Evolutionary conservation across 2,329 filamentous ascomycete genomes (phyloP).

Genomic region (Fusarium cicatricum): DNA sequence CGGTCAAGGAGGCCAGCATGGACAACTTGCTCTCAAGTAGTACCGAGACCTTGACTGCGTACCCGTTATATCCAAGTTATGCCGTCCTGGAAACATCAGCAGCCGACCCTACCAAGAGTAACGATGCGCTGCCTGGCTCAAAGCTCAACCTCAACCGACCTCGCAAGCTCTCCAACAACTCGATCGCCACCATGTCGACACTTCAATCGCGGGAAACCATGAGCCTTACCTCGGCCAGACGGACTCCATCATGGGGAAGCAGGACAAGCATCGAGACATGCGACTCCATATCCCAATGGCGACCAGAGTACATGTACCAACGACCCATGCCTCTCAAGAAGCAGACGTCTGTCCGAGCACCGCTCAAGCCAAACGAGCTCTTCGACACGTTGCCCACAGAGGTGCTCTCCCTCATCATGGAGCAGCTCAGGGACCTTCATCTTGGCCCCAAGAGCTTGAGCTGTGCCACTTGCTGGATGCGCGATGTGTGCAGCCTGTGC

Average conservation of each 20-base stretch:
- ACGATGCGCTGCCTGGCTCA: slow-evolving; percentile 30
- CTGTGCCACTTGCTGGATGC: slow-evolving; percentile 72
- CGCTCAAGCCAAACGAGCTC: slow-evolving; percentile 57
- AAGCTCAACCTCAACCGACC: slow-evolving; percentile 47
- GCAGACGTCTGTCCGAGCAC: slow-evolving; percentile 29
- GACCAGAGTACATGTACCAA: slow-evolving; percentile 34
- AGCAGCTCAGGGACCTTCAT: slow-evolving; percentile 61
- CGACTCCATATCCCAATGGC: slow-evolving; percentile 42
- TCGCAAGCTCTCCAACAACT: slow-evolving; percentile 46
- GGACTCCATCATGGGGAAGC: slow-evolving; percentile 47
- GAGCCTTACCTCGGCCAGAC: slow-evolving; percentile 38
- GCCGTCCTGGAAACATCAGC: slow-evolving; percentile 44
- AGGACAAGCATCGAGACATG: slow-evolving; percentile 53
- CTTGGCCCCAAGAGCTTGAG: slow-evolving; percentile 57
- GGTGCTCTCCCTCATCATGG: slow-evolving; percentile 65
- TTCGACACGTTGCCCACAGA: slow-evolving; percentile 66
- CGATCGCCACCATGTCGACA: slow-evolving; percentile 38
- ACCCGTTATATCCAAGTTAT: slow-evolving; percentile 44
- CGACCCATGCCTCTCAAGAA: slow-evolving; percentile 36
- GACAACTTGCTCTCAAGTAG: slow-evolving; percentile 28
- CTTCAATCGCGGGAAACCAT: slow-evolving; percentile 44
- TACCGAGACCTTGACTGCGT: slow-evolving; percentile 18
- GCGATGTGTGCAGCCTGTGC: slow-evolving; percentile 63
- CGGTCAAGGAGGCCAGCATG: slow-evolving; percentile 30
- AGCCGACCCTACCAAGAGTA: slow-evolving; percentile 29